These are phyloP conservation scores for Magnaporthiopsis rhizophila DNA, from an alignment of 2,329 filamentous ascomycete species.

Conservation along the genomic window DNA sequence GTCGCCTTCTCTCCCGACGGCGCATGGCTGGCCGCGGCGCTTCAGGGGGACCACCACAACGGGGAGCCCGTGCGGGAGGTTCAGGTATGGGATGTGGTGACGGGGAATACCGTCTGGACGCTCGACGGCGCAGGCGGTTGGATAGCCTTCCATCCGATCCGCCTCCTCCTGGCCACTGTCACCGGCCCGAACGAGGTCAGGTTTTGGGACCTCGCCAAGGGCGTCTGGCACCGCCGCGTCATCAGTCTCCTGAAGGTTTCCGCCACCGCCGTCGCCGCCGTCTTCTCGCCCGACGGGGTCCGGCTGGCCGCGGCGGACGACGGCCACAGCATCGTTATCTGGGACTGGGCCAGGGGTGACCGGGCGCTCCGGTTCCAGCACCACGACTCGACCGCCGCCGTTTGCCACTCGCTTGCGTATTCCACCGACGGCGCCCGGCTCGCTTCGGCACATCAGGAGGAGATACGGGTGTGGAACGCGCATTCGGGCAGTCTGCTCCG, in stretches of 20 bases:
- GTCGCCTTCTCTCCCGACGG: slow-evolving; percentile 8
- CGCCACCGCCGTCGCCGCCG: background rate
- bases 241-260: no score
- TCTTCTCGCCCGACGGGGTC: background rate
- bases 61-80: background rate
- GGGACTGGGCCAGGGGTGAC: slow-evolving; percentile 1
- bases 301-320: background rate
- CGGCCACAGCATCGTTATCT: slow-evolving; percentile 1
- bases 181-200: no score
- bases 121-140: background rate
- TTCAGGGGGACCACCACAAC: background rate
- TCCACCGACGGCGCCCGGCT: background rate
- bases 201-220: no score
- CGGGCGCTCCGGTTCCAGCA: no score
- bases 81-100: slow-evolving; percentile 8
- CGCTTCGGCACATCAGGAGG: background rate
- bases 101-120: background rate
- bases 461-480: background rate
- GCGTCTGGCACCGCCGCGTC: no score
- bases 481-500: no score
- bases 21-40: slow-evolving; percentile 4
- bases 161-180: no score
- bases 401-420: background rate
- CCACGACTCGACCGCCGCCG: no score
- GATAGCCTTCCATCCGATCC: background rate